A percentile compares a stretch with the other conserved stretches of the same genome.
phyloP scores from a whole-genome alignment of 176 grass and related monocot genomes.

The Zoysia japonica region DNA sequence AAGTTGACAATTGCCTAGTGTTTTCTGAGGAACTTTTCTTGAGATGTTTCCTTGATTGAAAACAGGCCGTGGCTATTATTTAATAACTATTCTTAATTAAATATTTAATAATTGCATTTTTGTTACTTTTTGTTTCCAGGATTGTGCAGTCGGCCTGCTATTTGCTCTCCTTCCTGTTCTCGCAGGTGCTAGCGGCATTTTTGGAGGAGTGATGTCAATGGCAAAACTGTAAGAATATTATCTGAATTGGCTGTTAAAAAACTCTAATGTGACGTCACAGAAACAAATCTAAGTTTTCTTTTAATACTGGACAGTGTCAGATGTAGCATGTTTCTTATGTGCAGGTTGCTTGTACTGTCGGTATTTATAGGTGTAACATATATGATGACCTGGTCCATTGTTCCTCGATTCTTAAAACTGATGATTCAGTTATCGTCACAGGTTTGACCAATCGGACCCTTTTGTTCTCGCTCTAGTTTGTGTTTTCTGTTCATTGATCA shows the following conservation, averaged over 20 bases:
- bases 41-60: background rate
- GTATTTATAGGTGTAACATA: conserved; percentile 73
- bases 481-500: conserved; percentile 16
- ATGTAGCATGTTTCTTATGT: conserved; percentile 45
- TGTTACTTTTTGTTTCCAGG: conserved; percentile 57
- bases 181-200: conserved; percentile 79
- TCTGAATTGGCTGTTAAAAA: conserved; percentile 13
- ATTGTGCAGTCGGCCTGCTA: conserved; percentile 94
- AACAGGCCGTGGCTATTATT: background rate
- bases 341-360: conserved; percentile 88
- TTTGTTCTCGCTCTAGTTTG: conserved; percentile 26
- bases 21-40: conserved; percentile 11
- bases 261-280: conserved; percentile 7
- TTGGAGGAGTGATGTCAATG: conserved; percentile 95
- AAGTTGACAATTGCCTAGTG: background rate
- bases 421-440: conserved; percentile 98
- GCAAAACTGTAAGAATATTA: conserved; percentile 71
- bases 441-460: conserved; percentile 57
- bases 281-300: conserved; percentile 12
- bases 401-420: conserved; percentile 97
- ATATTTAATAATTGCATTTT: background rate
- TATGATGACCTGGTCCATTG: conserved; percentile 93
- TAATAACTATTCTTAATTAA: conserved; percentile 6
- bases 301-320: conserved; percentile 23
- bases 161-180: conserved; percentile 97